phyloP scores from a whole-genome alignment of 1,284 basidiomycete genomes.

The Irpex rosettiformis region DNA sequence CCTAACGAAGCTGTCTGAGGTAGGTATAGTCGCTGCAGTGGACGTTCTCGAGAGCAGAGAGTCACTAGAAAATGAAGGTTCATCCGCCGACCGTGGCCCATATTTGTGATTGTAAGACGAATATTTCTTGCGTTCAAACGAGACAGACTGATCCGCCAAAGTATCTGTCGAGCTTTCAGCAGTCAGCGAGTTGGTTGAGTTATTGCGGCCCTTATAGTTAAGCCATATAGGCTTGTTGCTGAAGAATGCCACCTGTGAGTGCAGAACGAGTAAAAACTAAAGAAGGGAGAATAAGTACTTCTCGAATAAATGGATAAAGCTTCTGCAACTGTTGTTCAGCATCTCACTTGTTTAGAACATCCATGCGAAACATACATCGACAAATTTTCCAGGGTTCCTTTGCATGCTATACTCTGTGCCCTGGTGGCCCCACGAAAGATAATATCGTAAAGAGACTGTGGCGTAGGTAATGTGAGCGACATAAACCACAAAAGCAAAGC shows the following conservation, averaged over 20 bases:
- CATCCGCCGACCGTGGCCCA: not conserved
- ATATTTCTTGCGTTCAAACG: not conserved
- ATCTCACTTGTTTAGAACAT: not conserved
- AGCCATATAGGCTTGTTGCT: slow-evolving; percentile 11
- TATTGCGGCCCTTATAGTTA: not conserved
- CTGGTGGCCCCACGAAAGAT: slow-evolving; percentile 12
- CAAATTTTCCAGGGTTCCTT: slow-evolving; percentile 10
- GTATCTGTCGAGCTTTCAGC: not conserved
- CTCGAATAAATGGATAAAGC: slow-evolving; percentile 16
- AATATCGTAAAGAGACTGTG: slow-evolving; percentile 6
- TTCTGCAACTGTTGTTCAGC: slow-evolving; percentile 5
- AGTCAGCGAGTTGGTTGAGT: not conserved
- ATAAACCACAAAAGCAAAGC: not conserved
- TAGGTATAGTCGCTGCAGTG: not conserved
- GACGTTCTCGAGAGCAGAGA: not conserved
- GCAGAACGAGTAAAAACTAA: not conserved
- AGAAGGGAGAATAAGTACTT: slow-evolving; percentile 6
- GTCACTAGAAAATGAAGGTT: not conserved
- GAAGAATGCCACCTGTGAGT: not conserved
- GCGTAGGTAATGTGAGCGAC: not conserved
- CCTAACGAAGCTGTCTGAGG: not conserved
- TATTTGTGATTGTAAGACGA: not conserved
- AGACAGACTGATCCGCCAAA: not conserved
- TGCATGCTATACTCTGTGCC: slow-evolving; percentile 14
- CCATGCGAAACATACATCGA: slow-evolving; percentile 8